These are phyloP conservation scores for Prunus fruticosa DNA, from an alignment of 306 rosid genomes.

Conservation along the genomic window DNA sequence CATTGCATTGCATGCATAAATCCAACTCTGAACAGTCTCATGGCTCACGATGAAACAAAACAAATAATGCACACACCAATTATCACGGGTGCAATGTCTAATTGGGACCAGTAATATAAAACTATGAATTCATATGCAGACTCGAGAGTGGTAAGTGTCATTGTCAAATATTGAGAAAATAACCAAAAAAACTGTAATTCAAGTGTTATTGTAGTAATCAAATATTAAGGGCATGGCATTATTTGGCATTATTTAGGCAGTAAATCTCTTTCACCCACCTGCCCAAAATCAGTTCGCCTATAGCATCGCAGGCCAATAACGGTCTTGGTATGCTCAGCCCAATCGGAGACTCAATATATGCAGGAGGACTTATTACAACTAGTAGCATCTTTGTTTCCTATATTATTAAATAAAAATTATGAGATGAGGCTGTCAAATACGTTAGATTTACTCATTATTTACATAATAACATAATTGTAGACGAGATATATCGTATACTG, in stretches of 20 bases:
- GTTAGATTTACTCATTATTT: too few species aligned
- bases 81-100: conserved; percentile 9
- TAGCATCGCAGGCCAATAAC: too few species aligned
- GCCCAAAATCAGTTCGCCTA: background rate
- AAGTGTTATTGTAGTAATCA: background rate
- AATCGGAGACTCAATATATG: too few species aligned
- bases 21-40: background rate
- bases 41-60: conserved; percentile 1
- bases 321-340: background rate
- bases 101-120: background rate
- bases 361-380: too few species aligned
- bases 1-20: background rate
- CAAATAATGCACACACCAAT: background rate
- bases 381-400: too few species aligned
- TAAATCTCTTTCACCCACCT: background rate
- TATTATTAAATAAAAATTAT: too few species aligned
- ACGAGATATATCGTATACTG: too few species aligned
- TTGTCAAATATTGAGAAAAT: background rate
- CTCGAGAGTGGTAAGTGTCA: background rate
- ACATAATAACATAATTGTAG: too few species aligned
- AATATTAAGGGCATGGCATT: background rate
- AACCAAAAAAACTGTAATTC: background rate
- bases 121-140: background rate
- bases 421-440: too few species aligned
- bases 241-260: background rate